These are phyloP conservation scores for Clathrus columnatus DNA, from an alignment of 768 basidiomycete species.

Conservation along the genomic window DNA sequence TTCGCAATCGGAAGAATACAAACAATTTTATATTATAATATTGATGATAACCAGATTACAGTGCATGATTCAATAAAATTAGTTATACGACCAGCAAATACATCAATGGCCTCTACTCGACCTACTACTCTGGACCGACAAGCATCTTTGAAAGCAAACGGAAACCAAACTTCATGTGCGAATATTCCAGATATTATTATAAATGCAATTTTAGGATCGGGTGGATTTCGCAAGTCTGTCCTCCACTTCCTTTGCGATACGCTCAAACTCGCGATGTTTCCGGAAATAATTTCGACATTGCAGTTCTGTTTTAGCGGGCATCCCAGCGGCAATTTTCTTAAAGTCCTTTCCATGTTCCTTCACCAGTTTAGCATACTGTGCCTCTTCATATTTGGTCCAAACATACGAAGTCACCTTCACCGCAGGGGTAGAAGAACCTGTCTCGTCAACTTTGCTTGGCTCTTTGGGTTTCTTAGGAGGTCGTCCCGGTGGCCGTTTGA, in stretches of 20 bases:
- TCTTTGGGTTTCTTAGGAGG: constrained; percentile 4
- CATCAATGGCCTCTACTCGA: too few species aligned
- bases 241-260: constrained; percentile 6
- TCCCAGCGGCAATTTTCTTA: constrained; percentile 56
- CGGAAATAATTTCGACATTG: constrained; percentile 27
- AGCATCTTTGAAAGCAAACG: neutral
- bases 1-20: neutral
- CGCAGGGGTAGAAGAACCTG: neutral
- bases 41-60: neutral
- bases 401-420: constrained; percentile 7
- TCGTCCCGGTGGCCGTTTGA: constrained; percentile 6
- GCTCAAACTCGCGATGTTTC: constrained; percentile 19
- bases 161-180: neutral
- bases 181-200: neutral
- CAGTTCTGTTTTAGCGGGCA: constrained; percentile 36
- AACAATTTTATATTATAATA: neutral
- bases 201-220: constrained; percentile 38
- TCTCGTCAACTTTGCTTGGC: neutral
- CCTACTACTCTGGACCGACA: too few species aligned
- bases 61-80: neutral
- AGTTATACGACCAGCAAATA: neutral
- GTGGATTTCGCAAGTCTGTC: neutral
- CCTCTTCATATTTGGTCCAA: constrained; percentile 9
- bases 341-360: constrained; percentile 59
- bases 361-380: constrained; percentile 35